Conservation (phyloP, 495 filamentous ascomycete species). For the Daldinia decipiens region DNA sequence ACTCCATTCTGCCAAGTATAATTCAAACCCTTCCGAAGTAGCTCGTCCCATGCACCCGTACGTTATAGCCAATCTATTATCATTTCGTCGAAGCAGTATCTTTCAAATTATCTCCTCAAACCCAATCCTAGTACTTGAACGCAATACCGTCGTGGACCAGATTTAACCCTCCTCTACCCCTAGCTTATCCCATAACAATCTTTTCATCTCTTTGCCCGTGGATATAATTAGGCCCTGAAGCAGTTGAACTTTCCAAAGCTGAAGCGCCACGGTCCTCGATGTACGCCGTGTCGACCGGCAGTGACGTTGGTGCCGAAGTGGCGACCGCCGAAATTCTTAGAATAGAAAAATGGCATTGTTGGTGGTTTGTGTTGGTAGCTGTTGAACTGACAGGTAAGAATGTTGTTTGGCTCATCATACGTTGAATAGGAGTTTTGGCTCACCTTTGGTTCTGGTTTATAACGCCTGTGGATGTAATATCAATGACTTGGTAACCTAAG, state of each 20-base stretch:
- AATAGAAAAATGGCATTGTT: conserved; percentile 48
- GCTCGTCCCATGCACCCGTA: neutral
- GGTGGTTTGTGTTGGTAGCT: neutral
- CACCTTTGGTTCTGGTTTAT: neutral
- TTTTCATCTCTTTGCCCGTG: neutral
- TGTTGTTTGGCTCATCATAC: neutral
- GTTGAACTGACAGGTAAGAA: neutral
- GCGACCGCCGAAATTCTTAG: conserved; percentile 43
- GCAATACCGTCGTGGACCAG: neutral
- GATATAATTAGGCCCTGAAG: conserved; percentile 42
- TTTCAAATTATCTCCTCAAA: neutral
- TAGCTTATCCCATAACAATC: neutral
- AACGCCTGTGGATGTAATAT: neutral
- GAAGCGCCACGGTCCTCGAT: conserved; percentile 49
- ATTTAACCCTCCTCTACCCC: neutral
- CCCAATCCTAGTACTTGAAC: neutral
- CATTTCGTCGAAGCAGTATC: neutral
- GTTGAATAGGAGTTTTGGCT: neutral
- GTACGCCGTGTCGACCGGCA: conserved; percentile 46
- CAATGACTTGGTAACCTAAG: neutral
- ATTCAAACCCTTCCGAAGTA: neutral
- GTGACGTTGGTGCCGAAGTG: conserved; percentile 49
- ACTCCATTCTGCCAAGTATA: neutral
- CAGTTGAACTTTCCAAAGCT: conserved; percentile 48
- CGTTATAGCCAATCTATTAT: neutral